A percentile compares a stretch with the other conserved stretches of the same genome.
These are phyloP conservation scores for Gloeophyllum trabeum DNA, from an alignment of 768 basidiomycete species.

Conservation along the genomic window DNA sequence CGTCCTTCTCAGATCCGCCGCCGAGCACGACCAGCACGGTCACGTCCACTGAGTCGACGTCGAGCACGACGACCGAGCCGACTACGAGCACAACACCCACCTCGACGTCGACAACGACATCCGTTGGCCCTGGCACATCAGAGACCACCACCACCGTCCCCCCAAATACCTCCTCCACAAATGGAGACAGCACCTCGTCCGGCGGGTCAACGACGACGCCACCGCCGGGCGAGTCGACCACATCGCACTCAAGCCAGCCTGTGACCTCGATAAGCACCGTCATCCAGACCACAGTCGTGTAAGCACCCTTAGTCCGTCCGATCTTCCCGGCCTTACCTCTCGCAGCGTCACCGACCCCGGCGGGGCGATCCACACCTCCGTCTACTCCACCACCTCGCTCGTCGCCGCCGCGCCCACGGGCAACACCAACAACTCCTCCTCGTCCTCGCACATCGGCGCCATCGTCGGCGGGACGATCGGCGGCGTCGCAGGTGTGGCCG, in stretches of 20 bases:
- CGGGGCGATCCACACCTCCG: slow-evolving; percentile 9
- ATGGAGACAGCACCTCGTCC: slow-evolving; percentile 1
- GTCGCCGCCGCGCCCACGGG: slow-evolving; percentile 6
- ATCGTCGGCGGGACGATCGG: slow-evolving; percentile 46
- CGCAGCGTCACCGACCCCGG: slow-evolving; percentile 4
- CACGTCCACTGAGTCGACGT: slow-evolving; percentile 2
- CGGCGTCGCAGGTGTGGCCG: slow-evolving; percentile 17
- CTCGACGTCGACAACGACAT: slow-evolving; percentile 3
- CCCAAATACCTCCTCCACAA: slow-evolving; percentile 1
- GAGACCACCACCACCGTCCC: neutral
- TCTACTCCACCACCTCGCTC: slow-evolving; percentile 7
- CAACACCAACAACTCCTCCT: neutral
- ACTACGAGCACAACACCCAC: slow-evolving; percentile 2
- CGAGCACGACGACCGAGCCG: slow-evolving; percentile 2
- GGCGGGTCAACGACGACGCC: neutral
- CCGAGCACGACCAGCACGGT: slow-evolving; percentile 5
- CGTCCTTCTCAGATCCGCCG: slow-evolving; percentile 3
- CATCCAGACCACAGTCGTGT: slow-evolving; percentile 7
- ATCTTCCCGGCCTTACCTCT: slow-evolving; percentile 1
- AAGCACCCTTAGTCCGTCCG: slow-evolving; percentile 1
- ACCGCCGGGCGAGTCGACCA: neutral
- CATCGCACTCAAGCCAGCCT: slow-evolving; percentile 5
- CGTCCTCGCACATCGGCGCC: slow-evolving; percentile 12
- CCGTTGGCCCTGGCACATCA: neutral
- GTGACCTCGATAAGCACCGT: neutral